These are phyloP conservation scores for Penicillium olsonii DNA, from an alignment of 2,329 filamentous ascomycete genomes.

Conservation along the genomic window DNA sequence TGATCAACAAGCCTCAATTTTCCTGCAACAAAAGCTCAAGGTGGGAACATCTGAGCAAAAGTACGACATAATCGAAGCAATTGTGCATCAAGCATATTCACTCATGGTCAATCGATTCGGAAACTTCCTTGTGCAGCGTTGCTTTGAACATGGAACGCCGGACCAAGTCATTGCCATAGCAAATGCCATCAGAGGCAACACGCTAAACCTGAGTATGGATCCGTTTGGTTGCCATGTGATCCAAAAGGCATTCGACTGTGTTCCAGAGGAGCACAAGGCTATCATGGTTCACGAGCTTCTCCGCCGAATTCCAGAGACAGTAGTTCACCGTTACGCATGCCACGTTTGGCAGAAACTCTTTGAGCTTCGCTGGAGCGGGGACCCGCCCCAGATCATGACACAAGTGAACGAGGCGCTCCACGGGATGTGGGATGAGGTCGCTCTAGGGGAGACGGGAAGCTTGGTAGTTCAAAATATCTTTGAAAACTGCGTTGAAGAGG, in stretches of 20 bases:
- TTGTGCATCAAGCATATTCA: conserved; percentile 90
- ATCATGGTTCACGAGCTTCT: conserved; percentile 98
- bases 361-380: conserved; percentile 91
- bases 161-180: conserved; percentile 96
- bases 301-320: conserved; percentile 92
- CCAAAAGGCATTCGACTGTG: conserved; percentile 97
- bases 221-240: conserved; percentile 98
- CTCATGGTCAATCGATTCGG: conserved; percentile 99
- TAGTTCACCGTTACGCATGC: conserved; percentile 97
- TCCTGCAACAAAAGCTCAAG: conserved; percentile 98
- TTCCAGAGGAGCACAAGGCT: conserved; percentile 95
- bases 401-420: conserved; percentile 93
- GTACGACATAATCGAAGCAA: conserved; percentile 94
- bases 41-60: conserved; percentile 94
- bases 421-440: conserved; percentile 99
- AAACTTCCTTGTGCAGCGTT: conserved; percentile 97
- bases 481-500: conserved; percentile 97
- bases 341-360: conserved; percentile 99
- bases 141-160: conserved; percentile 95
- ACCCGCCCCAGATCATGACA: conserved; percentile 96
- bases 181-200: conserved; percentile 89
- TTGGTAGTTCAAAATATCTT: conserved; percentile 99
- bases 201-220: conserved; percentile 94
- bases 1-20: conserved; percentile 98
- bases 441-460: conserved; percentile 93